phyloP scores from a whole-genome alignment of 1,139 yeast genomes.

The Suhomyces terraborum region DNA sequence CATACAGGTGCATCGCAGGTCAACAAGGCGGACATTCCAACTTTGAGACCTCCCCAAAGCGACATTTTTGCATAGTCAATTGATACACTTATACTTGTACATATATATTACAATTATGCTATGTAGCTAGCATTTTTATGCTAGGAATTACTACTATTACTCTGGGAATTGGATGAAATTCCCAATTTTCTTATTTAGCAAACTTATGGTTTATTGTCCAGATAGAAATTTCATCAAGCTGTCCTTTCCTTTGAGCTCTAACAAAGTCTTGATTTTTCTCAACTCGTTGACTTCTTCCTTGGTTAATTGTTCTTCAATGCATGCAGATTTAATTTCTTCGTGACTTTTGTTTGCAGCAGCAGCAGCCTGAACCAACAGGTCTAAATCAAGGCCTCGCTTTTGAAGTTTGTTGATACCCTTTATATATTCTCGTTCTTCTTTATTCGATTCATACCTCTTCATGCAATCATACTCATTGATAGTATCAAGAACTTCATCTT shows the following conservation, averaged over 20 bases:
- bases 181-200: too few relatives aligned
- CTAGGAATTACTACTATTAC: background rate
- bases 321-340: background rate
- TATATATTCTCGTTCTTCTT: conserved; percentile 28
- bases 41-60: conserved; percentile 14
- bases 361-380: conserved; percentile 30
- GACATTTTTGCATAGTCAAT: conserved; percentile 5
- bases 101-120: conserved; percentile 13
- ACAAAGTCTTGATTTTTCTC: conserved; percentile 56
- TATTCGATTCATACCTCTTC: conserved; percentile 23
- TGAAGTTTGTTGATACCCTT: conserved; percentile 27
- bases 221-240: conserved; percentile 59
- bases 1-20: conserved; percentile 35
- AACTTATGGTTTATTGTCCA: background rate
- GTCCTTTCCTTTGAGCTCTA: conserved; percentile 70
- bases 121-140: conserved; percentile 1
- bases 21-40: conserved; percentile 32
- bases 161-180: too few relatives aligned
- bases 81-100: conserved; percentile 11
- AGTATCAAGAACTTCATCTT: conserved; percentile 28
- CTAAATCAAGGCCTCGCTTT: conserved; percentile 22
- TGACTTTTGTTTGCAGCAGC: conserved; percentile 15
- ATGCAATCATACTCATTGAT: conserved; percentile 28
- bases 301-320: background rate
- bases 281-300: conserved; percentile 54